Base-by-base conservation (phyloP, 345 rosid species). In the Cardamine occulta region DNA sequence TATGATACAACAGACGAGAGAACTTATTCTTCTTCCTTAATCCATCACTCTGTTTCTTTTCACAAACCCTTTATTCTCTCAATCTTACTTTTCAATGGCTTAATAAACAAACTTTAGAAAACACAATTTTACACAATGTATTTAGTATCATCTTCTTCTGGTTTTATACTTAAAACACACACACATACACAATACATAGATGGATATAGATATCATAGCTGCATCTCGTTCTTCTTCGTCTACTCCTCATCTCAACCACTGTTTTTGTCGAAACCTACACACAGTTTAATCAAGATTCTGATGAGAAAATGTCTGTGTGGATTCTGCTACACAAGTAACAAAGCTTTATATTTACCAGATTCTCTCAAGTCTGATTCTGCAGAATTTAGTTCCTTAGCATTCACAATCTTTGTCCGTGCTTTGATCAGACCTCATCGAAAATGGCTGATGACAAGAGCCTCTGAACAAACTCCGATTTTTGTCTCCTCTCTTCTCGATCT, bases 401-500 rank as follows among this genome's bases (percentile, higher is more conserved):
- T 61, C 63, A 35, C 34, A 17, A 12, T 56, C 15, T 63, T 76
- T 69, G 44, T 24, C 3, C 11, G 13, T 14, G 18, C n/a, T 40
- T 61, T 54, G 15, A 70, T 23, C 15, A 76, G 32, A 70, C 65
- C 52, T 88, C 88, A 39, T 85, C 86, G 45, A 86, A 76, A 79
- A 87, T 66, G 64, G 95, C 84, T 75, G 98, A 91, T 73, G 83
- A 69, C 72, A 94, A 76, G 75, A 94, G 84, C 81, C 86, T 91
- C 78, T 84, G 87, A 29, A 85, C 95, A 76, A 91, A 94, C 79
- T 88, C 89, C 3, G 89, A 85, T 74, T 86, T 88, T 54, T 83
- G 89, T 28, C 73, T 80, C 84, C 84, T 91, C 91, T 90, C 96
- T 80, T 88, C 88, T 72, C 83, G 86, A 67, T 94, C 95, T 84